Evolutionary conservation across 495 filamentous ascomycete species (phyloP), one percentile per base, ranked within the genome.

Genomic region (Neurospora sp.): DNA sequence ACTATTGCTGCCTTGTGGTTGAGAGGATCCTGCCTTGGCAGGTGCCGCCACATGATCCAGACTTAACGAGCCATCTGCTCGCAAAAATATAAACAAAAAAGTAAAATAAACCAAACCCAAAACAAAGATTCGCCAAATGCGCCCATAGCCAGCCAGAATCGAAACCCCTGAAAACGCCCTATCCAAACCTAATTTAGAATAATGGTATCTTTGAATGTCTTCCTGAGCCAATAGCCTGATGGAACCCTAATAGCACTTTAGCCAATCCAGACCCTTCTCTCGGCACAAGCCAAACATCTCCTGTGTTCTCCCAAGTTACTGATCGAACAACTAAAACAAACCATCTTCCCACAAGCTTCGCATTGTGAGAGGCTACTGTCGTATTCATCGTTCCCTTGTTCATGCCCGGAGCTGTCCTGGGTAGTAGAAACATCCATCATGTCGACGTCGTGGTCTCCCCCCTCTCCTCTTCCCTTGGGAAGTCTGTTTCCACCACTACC

Each of bases 251-350:
- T 31, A 61, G 12, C 11, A 27, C 5, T 61, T 35, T 61, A 61
- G 22, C 53, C 74, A 27, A 75, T 73, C 78, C 76, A 77, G 41
- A 76, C 73, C 59, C 74, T 77, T 68, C 78, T 76, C 18, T 80
- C 78, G 5, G 82, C 83, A 74, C 85, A 86, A 35, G 73, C 77
- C 70, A 86, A 46, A 71, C 85, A 86, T n/a, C 78, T 74, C 22
- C 82, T 77, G 42, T 83, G 76, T 72, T 85, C 80, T 22, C 83
- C 82, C 0, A 86, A 75, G 65, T 83, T 83, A 71, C 81, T 84
- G 70, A 85, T 78, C 4, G 83, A 85, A 74, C 85, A 86, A 71
- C 82, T 81, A 69, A 81, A 85, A 77, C 85, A 86, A 59, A 86
- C 82, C 11, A 78, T 71, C 76, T 85, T 85, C 35, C 82, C 76